Conservation (phyloP, 371 early-diverging fungal genomes). For the Lichtheimia hyalospora region DNA sequence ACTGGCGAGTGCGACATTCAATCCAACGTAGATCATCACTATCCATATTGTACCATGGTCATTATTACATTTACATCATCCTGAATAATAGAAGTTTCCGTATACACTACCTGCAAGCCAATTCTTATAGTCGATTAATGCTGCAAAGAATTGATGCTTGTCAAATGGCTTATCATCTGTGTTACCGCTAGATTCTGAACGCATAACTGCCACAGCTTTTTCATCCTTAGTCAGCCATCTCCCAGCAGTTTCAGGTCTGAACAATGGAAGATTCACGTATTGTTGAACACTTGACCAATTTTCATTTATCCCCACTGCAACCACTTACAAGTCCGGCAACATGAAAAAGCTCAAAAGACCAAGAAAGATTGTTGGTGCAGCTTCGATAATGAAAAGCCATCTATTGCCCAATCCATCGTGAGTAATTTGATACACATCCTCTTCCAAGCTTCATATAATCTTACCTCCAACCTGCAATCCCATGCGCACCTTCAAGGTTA, state of each 20-base stretch:
- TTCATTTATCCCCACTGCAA: background rate
- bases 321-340: slow-evolving; percentile 31
- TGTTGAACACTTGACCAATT: background rate
- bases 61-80: too few species aligned
- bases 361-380: slow-evolving; percentile 52
- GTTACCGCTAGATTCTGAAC: slow-evolving; percentile 26
- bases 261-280: background rate
- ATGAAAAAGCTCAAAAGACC: slow-evolving; percentile 41
- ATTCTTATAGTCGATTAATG: slow-evolving; percentile 31
- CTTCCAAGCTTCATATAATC: background rate
- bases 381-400: slow-evolving; percentile 64
- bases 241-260: slow-evolving; percentile 26
- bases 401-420: background rate
- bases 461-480: slow-evolving; percentile 40
- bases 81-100: too few species aligned
- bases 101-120: slow-evolving; percentile 34
- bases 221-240: slow-evolving; percentile 41
- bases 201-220: slow-evolving; percentile 31
- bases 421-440: background rate
- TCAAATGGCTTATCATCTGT: slow-evolving; percentile 32
- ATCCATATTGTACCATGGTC: slow-evolving; percentile 1
- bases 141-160: slow-evolving; percentile 35
- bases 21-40: slow-evolving; percentile 45
- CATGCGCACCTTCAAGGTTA: slow-evolving; percentile 30
- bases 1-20: slow-evolving; percentile 37